These are phyloP conservation scores for Blastocystis hominis DNA, from an alignment of 352 stramenopile species.

Conservation along the genomic window DNA sequence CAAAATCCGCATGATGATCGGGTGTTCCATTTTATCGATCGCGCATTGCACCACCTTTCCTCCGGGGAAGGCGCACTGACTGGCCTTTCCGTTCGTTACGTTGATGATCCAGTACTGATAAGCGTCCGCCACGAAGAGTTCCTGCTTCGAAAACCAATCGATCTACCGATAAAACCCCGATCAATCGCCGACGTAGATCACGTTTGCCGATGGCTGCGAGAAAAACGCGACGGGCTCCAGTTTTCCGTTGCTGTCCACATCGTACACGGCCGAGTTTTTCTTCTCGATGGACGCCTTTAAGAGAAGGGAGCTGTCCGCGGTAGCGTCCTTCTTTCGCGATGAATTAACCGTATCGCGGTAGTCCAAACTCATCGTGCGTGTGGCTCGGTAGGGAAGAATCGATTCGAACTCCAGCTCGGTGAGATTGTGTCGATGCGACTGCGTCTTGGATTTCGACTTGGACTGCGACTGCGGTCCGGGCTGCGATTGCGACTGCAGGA, in stretches of 20 bases:
- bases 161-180: background rate
- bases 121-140: background rate
- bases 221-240: background rate
- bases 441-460: background rate
- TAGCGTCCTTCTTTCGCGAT: background rate
- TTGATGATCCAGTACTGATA: background rate
- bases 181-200: background rate
- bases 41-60: background rate
- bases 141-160: background rate
- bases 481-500: background rate
- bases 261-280: background rate
- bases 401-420: background rate
- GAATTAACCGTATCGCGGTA: background rate
- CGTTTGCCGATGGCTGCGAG: background rate
- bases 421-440: background rate
- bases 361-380: background rate
- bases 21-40: background rate
- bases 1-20: background rate
- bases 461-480: background rate
- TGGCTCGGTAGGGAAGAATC: background rate
- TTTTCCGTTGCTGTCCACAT: background rate
- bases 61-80: background rate
- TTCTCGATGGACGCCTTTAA: background rate
- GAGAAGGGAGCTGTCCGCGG: background rate
- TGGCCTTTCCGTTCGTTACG: background rate